Conservation (phyloP, 2,329 filamentous ascomycete genomes). For the Chaetomium olivaceum region DNA sequence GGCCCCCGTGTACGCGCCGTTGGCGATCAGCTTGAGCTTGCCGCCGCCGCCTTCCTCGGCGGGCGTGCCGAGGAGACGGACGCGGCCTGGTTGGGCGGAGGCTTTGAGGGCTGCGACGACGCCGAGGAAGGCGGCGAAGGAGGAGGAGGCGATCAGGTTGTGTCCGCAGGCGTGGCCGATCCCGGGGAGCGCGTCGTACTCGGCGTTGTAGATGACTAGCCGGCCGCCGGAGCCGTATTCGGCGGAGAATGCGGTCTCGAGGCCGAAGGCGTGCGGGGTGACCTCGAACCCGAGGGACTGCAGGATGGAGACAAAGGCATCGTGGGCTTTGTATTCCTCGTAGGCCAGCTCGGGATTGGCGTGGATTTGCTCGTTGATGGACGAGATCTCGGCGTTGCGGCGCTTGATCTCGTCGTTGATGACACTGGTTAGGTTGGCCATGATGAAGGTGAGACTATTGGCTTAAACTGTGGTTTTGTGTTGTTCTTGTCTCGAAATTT, state of each 20-base stretch:
- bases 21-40: constrained; percentile 42
- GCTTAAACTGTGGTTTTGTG: not conserved
- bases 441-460: constrained; percentile 5
- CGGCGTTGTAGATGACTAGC: constrained; percentile 46
- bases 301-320: constrained; percentile 49
- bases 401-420: constrained; percentile 29
- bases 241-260: constrained; percentile 54
- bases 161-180: constrained; percentile 51
- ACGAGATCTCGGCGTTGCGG: constrained; percentile 27
- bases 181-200: constrained; percentile 51
- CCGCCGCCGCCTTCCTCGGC: constrained; percentile 48
- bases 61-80: constrained; percentile 46
- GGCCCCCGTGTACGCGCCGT: constrained; percentile 37
- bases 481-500: not conserved
- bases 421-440: constrained; percentile 21
- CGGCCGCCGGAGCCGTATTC: constrained; percentile 45
- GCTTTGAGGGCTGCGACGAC: constrained; percentile 39
- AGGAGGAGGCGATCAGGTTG: constrained; percentile 47
- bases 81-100: constrained; percentile 37
- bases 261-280: constrained; percentile 50
- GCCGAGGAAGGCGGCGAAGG: constrained; percentile 45
- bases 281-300: constrained; percentile 48
- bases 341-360: constrained; percentile 53
- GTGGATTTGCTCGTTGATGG: constrained; percentile 39
- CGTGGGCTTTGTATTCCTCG: constrained; percentile 53